Evolutionary conservation across 2,329 filamentous ascomycete genomes (phyloP).

Genomic region (Penicillium frequentans): DNA sequence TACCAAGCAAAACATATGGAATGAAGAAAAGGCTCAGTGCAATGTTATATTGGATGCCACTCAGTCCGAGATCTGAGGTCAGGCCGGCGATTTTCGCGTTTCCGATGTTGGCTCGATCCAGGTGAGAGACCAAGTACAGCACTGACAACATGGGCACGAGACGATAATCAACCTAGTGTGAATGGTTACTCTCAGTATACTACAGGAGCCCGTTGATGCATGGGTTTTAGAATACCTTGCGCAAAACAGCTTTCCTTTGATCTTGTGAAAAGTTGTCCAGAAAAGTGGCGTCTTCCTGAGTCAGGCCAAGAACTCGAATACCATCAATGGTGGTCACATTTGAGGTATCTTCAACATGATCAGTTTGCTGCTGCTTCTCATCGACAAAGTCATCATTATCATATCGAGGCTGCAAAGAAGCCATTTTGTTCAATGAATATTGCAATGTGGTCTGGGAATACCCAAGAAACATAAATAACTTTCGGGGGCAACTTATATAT

Average conservation of each 20-base stretch:
- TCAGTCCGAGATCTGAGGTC: conserved; percentile 10
- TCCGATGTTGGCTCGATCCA: conserved; percentile 19
- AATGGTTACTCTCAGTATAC: too few species aligned
- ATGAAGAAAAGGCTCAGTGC: conserved; percentile 15
- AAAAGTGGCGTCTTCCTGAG: conserved; percentile 13
- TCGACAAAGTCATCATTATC: too few species aligned
- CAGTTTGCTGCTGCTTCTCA: too few species aligned
- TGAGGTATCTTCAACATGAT: too few species aligned
- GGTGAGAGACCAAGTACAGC: conserved; percentile 15
- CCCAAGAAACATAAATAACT: too few species aligned
- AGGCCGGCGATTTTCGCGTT: conserved; percentile 20
- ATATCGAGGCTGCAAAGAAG: too few species aligned
- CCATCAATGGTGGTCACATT: not conserved
- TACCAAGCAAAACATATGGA: conserved; percentile 15
- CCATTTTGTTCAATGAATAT: too few species aligned
- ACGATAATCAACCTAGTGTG: conserved; percentile 9
- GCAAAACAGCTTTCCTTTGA: conserved; percentile 10
- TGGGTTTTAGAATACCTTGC: not conserved
- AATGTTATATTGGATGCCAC: conserved; percentile 18
- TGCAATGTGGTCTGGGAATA: too few species aligned
- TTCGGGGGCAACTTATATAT: too few species aligned
- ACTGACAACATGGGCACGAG: conserved; percentile 18
- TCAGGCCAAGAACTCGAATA: conserved; percentile 11
- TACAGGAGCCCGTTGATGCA: rapidly evolving
- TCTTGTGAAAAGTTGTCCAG: conserved; percentile 7